phyloP scores from a whole-genome alignment of 768 basidiomycete species.

The Leccinum sublutescens region DNA sequence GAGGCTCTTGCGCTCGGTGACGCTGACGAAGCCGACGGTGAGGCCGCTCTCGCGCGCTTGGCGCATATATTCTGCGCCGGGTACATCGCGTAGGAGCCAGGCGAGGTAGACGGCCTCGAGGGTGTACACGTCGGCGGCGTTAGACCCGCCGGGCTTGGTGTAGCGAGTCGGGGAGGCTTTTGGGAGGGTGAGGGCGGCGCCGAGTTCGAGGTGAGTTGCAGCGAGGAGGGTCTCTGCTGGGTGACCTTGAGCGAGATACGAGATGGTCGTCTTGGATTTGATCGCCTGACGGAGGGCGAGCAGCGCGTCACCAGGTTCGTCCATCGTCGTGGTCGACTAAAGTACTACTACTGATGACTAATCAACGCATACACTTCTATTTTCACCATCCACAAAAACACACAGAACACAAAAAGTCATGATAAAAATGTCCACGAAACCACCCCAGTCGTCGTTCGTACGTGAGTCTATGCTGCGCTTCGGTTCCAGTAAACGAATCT shows the following conservation, averaged over 20 bases:
- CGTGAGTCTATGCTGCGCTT: slow-evolving; percentile 14
- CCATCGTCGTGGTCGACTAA: not conserved
- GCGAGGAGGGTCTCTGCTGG: slow-evolving; percentile 47
- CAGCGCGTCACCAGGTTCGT: slow-evolving; percentile 39
- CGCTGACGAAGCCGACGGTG: slow-evolving; percentile 73
- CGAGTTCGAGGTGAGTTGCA: slow-evolving; percentile 68
- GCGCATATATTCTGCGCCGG: slow-evolving; percentile 86
- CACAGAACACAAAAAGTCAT: not conserved
- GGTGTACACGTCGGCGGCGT: slow-evolving; percentile 59
- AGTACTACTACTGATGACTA: not conserved
- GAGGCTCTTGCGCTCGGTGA: slow-evolving; percentile 83
- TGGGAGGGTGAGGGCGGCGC: slow-evolving; percentile 50
- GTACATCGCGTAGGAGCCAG: slow-evolving; percentile 71
- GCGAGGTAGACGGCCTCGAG: slow-evolving; percentile 83
- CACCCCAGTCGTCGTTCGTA: slow-evolving; percentile 3
- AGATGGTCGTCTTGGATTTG: slow-evolving; percentile 48
- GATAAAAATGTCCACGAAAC: not conserved
- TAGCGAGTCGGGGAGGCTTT: slow-evolving; percentile 80
- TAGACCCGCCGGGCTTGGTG: slow-evolving; percentile 54
- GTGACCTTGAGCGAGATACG: slow-evolving; percentile 40
- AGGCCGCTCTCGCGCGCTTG: slow-evolving; percentile 75
- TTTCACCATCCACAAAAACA: not conserved
- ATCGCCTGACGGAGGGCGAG: slow-evolving; percentile 62
- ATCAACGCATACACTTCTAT: not conserved
- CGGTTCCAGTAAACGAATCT: slow-evolving; percentile 28